Base-by-base conservation (phyloP, 345 rosid species). In the Citrus hindsii region DNA sequence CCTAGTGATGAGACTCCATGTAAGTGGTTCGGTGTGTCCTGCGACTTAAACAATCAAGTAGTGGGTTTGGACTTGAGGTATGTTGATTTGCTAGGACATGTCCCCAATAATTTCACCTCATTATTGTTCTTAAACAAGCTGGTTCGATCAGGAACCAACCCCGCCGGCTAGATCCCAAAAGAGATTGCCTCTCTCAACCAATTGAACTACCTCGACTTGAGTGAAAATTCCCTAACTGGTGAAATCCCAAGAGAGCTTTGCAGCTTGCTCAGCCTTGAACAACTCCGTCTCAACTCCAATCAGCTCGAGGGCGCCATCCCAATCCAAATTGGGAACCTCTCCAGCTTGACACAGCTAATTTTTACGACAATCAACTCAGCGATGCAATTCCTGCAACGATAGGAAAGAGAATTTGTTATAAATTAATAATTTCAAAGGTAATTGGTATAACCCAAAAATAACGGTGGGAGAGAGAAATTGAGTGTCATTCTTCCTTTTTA, bases 281-380 rank as follows among this genome's bases (percentile, higher is more conserved):
- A 87, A 59, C 92, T 95, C 42, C 70, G 79, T 74, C 82, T 95
- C 77, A 93, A 84, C 80, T 89, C 93, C 0, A 95, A 95, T 80
- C 80, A 82, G 59, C 88, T 95, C 2, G 75, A 81, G 73, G 98
- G 98, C 7, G 74, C 82, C n/a, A 89, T 95, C 79, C 93, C 95
- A 1, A 42, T 37, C 27, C 77, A 82, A 82, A 90, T 92, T 27
- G 92, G 90, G 76, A 92, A 93, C 67, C 92, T 93, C 24, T 77
- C 91, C 0, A 77, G 80, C 51, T 82, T 95, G 80, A 73, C 80
- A 4, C 80, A 73, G 91, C 84, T 95, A 14, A 65, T 73, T 56
- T 85, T 95, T 93, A 81, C 6, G 98, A 95, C 68, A 93, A 95
- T 74, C 91, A 90, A 69, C 84, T 95, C 51, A 83, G 89, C 37